These are phyloP conservation scores for Juncus effusus DNA, from an alignment of 176 grass and related monocot species.

Conservation along the genomic window DNA sequence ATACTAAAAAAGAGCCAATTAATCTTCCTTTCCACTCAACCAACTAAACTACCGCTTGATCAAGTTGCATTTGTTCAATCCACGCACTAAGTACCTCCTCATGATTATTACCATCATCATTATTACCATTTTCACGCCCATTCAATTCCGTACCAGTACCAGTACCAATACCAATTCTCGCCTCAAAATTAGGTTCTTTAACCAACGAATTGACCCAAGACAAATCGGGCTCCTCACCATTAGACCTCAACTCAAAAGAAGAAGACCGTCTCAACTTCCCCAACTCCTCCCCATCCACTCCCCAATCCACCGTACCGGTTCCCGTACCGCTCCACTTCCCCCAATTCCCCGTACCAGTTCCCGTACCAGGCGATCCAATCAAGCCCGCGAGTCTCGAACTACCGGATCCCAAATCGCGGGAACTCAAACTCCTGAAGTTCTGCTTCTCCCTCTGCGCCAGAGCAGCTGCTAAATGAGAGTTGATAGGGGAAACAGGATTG, in stretches of 20 bases:
- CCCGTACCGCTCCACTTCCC: slow-evolving; percentile 27
- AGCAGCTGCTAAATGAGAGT: slow-evolving; percentile 49
- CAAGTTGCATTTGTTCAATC: slow-evolving; percentile 71
- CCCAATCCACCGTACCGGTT: slow-evolving; percentile 41
- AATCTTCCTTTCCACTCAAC: neutral
- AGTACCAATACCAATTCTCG: slow-evolving; percentile 30
- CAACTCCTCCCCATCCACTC: slow-evolving; percentile 60
- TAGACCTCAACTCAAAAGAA: slow-evolving; percentile 64
- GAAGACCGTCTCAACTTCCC: slow-evolving; percentile 62
- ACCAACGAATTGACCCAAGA: slow-evolving; percentile 81
- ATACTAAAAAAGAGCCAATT: neutral
- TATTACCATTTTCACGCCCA: slow-evolving; percentile 8
- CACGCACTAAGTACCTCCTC: slow-evolving; percentile 47
- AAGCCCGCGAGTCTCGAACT: slow-evolving; percentile 34
- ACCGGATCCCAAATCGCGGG: slow-evolving; percentile 55
- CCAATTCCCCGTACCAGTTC: slow-evolving; percentile 50
- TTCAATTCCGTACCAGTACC: slow-evolving; percentile 25
- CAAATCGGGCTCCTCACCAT: slow-evolving; percentile 61
- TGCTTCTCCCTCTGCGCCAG: slow-evolving; percentile 62
- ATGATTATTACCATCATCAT: slow-evolving; percentile 32
- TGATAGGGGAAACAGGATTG: slow-evolving; percentile 67
- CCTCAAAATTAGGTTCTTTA: slow-evolving; percentile 71
- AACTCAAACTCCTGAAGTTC: slow-evolving; percentile 72
- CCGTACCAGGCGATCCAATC: slow-evolving; percentile 46
- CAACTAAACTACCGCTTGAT: slow-evolving; percentile 52